Evolutionary conservation across 306 rosid species (phyloP), one percentile per base, ranked within the genome.

Genomic region (Casuarina equisetifolia): DNA sequence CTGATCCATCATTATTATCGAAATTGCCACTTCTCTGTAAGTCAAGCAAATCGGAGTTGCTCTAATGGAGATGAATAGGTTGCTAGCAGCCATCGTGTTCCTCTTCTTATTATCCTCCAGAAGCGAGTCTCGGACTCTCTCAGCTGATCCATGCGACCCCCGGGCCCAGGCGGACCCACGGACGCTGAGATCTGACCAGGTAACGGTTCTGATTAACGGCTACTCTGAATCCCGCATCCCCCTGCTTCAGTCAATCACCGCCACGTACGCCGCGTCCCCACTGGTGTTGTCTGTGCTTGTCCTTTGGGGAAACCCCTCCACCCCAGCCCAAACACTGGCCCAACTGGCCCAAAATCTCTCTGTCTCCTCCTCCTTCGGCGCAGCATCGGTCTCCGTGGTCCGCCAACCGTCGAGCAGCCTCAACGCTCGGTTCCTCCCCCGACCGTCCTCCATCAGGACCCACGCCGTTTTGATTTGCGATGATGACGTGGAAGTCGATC

Each of bases 241-340:
- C 8, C 89, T 94, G 9, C 93, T 94, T 78, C 92, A 85, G 76
- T 89, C 97, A 57, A 77, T 92, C 5, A 84, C 91, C 36, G 46
- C 87, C 81, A 50, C 89, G 66, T 92, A 92, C 85, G 83, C 97
- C 6, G 81, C 89, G 45, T 81, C 94, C 7, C 84, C 97, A 0
- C 19, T 87, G 11, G 97, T 94, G 7, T 87, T 86, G 53, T 85
- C 92, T 0, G 93, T 94, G 48, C 88, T 91, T 36, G 82, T 94
- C 68, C 91, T 94, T 40, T 94, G 98, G 98, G 97, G 96, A 69
- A 90, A 94, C 81, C 97, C 97, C 8, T 80, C 91, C 15, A 94
- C 98, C 1, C 74, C 85, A 2, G 16, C 72, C 58, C 74, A 84
- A 25, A 66, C 83, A 71, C 78, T 90, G 11, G 78, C 72, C 0